Base-by-base conservation (phyloP, 768 basidiomycete species). In the Arthromyces matolae region DNA sequence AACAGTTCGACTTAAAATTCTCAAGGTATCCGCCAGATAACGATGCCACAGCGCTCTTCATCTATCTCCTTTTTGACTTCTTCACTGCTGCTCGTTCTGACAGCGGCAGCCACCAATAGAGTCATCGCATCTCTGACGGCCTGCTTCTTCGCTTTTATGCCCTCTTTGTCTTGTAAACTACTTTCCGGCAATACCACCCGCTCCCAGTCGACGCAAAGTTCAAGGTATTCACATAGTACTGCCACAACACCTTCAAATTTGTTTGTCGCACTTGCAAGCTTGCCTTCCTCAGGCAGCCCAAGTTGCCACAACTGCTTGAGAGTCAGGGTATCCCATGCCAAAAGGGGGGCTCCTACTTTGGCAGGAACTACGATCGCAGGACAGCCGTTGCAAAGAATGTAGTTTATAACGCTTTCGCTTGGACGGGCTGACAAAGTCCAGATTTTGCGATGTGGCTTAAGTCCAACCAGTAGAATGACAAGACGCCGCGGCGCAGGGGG, bases 1-100 rank as follows among this genome's bases (percentile, higher is more conserved):
- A n/a, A n/a, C n/a, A n/a, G n/a, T n/a, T n/a, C n/a, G n/a, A n/a
- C n/a, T n/a, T n/a, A n/a, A n/a, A n/a, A 31, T 4, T 14, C 9
- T 10, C 38, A 83, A 16, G 79, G 79, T 42, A 84, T 82, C 37
- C 82, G 64, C 80, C 81, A 84, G 73, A 84, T 79, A 2, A 77
- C 83, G 47, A 86, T 79, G 1, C 84, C 83, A 50, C 73, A 71
- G 37, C 81, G 64, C 40, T 79, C 78, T 41, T 72, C 66, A 52
- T 83, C 80, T 4, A 84, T 58, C 47, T 79, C 76, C 50, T 79
- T 71, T 63, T 68, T 75, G 14, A 77, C 81, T 52, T 76, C 74
- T 54, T 76, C 75, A 60, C 77, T 81, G 36, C 64, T 61, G 42
- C 66, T 70, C 50, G 77, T 81, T 53, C 77, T 66, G 31, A 83